Base-by-base conservation (phyloP, 768 basidiomycete species). In the Tephrocybe sp. region DNA sequence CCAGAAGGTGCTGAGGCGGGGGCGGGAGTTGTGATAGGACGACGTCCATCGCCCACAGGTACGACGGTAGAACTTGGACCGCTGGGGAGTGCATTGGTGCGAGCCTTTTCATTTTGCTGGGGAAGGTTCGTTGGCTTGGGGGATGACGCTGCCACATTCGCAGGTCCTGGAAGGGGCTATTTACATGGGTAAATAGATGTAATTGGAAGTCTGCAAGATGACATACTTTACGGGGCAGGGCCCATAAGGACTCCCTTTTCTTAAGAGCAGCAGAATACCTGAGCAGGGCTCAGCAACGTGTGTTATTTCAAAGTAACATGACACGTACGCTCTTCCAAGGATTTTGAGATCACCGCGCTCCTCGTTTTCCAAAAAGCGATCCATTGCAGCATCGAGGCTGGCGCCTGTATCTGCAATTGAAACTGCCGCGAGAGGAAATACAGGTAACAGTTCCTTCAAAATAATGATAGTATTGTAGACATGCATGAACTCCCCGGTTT, bases 381-480 rank as follows among this genome's bases (percentile, higher is more conserved):
- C 78, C 55, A 94, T 79, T 4, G 81, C 78, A 18, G 64, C 65
- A 56, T 84, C 77, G 37, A 92, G 74, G 33, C 65, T 68, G 9
- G 70, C 60, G 11, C 86, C 89, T 22, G 74, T 71, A 46, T 75
- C 78, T 37, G 69, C 69, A 31, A 51, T 51, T 9, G 50, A 51
- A 24, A 85, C 79, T 10, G 80, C 69, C 15, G 82, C 78, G 9
- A 88, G 62, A 22, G 95, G 95, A 69, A 97, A 97, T 42, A 91
- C 86, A 1, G 90, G 86, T 24, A 94, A 76, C 18, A 97, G 82
- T 64, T 97, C 91, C 61, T 94, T 91, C 55, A 97, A 75, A 23
- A 99, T 85, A 31, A 94, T 82, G 66, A 98, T 89, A n/a, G 91
- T 80, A 62, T 99, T 99, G 67, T 95, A 94, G 46, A 97, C 90